Evolutionary conservation across 441 rosid genomes (phyloP).

Genomic region (Brassica hybrid): DNA sequence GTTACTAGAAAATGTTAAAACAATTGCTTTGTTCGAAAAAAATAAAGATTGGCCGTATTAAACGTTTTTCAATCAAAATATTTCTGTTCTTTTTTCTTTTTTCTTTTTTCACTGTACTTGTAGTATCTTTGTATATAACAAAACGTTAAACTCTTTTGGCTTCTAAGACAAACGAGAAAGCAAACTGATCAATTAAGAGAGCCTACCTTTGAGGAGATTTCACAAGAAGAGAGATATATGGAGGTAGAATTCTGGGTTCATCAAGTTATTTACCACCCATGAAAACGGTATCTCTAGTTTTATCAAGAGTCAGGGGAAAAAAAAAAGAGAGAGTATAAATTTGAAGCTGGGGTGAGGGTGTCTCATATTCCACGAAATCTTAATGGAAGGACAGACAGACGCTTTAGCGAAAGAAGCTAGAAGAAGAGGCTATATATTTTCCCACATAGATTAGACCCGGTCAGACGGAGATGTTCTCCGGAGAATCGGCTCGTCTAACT

Average conservation of each 20-base stretch:
- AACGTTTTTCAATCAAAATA: not conserved
- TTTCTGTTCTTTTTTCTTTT: too few relatives aligned
- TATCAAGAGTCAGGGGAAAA: too few relatives aligned
- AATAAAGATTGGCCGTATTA: not conserved
- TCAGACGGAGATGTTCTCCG: too few relatives aligned
- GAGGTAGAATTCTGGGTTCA: constrained; percentile 85
- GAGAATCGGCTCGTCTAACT: too few relatives aligned
- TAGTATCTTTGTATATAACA: not conserved
- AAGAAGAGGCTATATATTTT: too few relatives aligned
- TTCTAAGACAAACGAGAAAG: constrained; percentile 28
- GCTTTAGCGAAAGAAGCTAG: too few relatives aligned
- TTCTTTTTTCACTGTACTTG: not conserved
- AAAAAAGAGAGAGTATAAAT: too few relatives aligned
- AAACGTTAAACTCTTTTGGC: constrained; percentile 8
- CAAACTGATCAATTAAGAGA: constrained; percentile 11
- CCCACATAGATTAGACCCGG: too few relatives aligned
- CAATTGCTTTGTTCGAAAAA: not conserved
- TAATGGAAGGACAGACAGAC: too few relatives aligned
- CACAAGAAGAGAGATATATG: constrained; percentile 68
- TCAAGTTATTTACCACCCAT: constrained; percentile 88
- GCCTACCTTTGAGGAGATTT: constrained; percentile 45
- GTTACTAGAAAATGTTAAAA: not conserved
- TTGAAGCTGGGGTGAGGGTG: too few relatives aligned
- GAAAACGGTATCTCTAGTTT: constrained; percentile 83
- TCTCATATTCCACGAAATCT: too few relatives aligned